These are phyloP conservation scores for Phaeoacremonium minimum DNA, from an alignment of 2,329 filamentous ascomycete species.

Conservation along the genomic window DNA sequence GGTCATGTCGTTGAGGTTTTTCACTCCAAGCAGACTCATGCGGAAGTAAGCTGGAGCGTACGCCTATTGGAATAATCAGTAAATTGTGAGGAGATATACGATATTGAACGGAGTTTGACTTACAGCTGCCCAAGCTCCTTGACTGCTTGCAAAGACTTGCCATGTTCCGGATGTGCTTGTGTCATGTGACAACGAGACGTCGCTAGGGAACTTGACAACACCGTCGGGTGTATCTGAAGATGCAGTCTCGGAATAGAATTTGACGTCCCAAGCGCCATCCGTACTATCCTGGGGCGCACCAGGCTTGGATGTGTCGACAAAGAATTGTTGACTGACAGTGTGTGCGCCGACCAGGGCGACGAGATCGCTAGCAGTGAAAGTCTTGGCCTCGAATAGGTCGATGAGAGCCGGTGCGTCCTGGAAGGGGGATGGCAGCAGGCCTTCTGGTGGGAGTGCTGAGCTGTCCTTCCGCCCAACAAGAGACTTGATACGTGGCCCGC, in stretches of 20 bases:
- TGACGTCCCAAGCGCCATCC: constrained; percentile 43
- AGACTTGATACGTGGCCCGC: constrained; percentile 44
- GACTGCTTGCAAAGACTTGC: constrained; percentile 29
- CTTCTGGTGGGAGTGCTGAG: constrained; percentile 29
- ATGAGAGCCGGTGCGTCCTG: constrained; percentile 36
- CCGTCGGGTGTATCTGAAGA: constrained; percentile 16
- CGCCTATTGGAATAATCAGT: constrained; percentile 23
- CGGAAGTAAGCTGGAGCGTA: constrained; percentile 50
- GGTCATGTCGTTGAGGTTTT: constrained; percentile 50
- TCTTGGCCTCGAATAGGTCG: constrained; percentile 43
- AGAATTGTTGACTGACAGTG: constrained; percentile 40
- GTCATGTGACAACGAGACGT: constrained; percentile 32
- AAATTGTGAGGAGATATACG: no score
- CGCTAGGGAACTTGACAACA: constrained; percentile 34
- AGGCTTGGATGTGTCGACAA: constrained; percentile 31
- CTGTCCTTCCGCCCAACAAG: constrained; percentile 45
- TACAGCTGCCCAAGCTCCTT: constrained; percentile 36
- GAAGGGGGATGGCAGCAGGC: constrained; percentile 37
- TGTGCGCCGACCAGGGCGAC: constrained; percentile 53
- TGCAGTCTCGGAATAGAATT: constrained; percentile 41
- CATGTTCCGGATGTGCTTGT: constrained; percentile 29
- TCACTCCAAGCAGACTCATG: constrained; percentile 49
- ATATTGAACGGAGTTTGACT: constrained; percentile 13
- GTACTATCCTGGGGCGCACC: constrained; percentile 41
- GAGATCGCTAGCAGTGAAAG: constrained; percentile 42